These are phyloP conservation scores for Jasminum sambac DNA, from an alignment of 257 asterid species.

Conservation along the genomic window DNA sequence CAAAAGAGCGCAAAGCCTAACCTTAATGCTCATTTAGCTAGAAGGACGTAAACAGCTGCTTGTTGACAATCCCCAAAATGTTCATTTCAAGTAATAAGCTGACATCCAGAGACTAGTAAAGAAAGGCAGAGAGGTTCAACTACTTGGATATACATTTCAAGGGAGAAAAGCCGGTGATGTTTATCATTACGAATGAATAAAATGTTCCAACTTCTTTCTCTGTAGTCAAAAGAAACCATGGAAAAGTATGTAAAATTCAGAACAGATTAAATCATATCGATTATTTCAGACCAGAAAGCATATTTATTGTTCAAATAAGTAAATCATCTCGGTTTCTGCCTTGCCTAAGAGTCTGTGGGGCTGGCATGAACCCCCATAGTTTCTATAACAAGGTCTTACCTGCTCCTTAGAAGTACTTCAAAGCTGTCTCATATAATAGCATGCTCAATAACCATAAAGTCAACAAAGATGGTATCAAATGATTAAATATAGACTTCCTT, in stretches of 20 bases:
- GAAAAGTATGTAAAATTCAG: background rate
- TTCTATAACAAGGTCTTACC: background rate
- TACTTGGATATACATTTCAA: background rate
- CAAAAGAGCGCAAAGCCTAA: background rate
- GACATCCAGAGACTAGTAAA: background rate
- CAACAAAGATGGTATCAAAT: background rate
- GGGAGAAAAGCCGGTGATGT: background rate
- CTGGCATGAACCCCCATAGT: background rate
- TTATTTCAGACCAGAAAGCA: background rate
- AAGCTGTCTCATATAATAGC: background rate
- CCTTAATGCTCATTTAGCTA: background rate
- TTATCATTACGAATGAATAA: background rate
- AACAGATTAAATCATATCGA: background rate
- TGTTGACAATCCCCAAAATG: background rate
- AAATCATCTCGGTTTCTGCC: background rate
- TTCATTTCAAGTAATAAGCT: background rate
- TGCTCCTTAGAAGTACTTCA: background rate
- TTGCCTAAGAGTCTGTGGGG: background rate
- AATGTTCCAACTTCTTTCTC: background rate
- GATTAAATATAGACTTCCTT: background rate
- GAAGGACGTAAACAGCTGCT: background rate
- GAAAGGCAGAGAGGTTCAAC: background rate
- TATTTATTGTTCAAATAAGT: background rate
- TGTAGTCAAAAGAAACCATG: background rate
- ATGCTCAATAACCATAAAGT: background rate